Conservation (phyloP, 805 yeast species). For the Cyberlindnera nakhonratchasimensis region DNA sequence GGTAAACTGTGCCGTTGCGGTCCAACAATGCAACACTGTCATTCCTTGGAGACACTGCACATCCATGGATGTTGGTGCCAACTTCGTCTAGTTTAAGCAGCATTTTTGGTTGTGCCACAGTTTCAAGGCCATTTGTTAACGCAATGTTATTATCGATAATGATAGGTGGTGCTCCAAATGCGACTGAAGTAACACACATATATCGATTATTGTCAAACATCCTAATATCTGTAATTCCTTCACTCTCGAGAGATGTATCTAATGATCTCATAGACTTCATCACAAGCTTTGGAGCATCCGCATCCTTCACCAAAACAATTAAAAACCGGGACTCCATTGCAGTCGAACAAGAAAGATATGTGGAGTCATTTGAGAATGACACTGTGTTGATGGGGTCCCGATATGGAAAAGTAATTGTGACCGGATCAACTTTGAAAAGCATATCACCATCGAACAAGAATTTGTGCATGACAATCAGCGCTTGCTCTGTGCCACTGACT, state of each 20-base stretch:
- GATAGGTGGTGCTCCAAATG: slow-evolving; percentile 64
- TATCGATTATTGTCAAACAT: slow-evolving; percentile 66
- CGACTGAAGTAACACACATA: slow-evolving; percentile 56
- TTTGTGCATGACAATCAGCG: slow-evolving; percentile 63
- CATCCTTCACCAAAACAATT: slow-evolving; percentile 63
- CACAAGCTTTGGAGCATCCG: slow-evolving; percentile 59
- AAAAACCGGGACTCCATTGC: slow-evolving; percentile 73
- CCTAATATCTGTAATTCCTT: slow-evolving; percentile 80
- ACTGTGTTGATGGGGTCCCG: slow-evolving; percentile 78
- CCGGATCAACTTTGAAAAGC: slow-evolving; percentile 46
- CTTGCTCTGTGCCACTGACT: slow-evolving; percentile 65
- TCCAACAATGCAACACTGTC: slow-evolving; percentile 82
- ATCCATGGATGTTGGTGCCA: slow-evolving; percentile 73
- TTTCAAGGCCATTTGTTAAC: slow-evolving; percentile 33
- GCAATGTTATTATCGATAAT: slow-evolving; percentile 63
- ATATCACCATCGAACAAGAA: slow-evolving; percentile 16
- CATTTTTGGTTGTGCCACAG: slow-evolving; percentile 58
- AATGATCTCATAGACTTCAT: slow-evolving; percentile 64
- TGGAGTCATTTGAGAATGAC: slow-evolving; percentile 68
- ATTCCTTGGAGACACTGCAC: slow-evolving; percentile 78
- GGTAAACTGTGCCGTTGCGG: slow-evolving; percentile 69
- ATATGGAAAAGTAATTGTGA: slow-evolving; percentile 79
- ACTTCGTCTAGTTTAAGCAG: slow-evolving; percentile 68
- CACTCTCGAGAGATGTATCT: slow-evolving; percentile 70
- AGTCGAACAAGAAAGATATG: slow-evolving; percentile 66